Conservation (phyloP, 257 asterid species). For the Ligustrum vulgare region DNA sequence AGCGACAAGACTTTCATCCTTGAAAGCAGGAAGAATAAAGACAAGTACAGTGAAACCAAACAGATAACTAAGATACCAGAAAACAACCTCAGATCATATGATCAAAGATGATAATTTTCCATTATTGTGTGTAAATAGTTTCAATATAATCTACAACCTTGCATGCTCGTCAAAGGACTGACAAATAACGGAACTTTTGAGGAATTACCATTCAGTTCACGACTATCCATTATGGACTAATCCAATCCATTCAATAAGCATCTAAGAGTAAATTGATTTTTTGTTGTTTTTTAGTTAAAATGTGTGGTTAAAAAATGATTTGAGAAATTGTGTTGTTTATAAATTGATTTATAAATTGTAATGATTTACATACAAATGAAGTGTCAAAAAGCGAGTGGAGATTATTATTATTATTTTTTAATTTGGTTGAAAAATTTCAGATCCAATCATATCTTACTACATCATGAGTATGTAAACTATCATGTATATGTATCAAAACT, state of each 20-base stretch:
- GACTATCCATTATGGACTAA: not conserved
- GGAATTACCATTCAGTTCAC: not conserved
- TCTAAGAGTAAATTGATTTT: no score
- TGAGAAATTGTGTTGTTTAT: no score
- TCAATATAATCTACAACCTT: not conserved
- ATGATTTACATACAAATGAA: no score
- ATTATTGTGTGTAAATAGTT: not conserved
- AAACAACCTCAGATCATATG: not conserved
- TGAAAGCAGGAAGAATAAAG: not conserved
- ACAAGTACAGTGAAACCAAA: not conserved
- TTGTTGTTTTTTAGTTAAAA: no score
- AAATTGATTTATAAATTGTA: no score
- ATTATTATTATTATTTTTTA: no score
- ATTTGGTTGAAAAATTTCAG: no score
- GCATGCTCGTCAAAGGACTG: not conserved
- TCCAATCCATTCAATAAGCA: not conserved
- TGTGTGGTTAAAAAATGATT: no score
- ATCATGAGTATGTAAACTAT: no score
- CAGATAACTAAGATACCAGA: not conserved
- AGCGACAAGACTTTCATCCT: constrained; percentile 68
- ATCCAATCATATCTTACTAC: no score
- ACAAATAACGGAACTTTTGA: not conserved
- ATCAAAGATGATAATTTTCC: not conserved
- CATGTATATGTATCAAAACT: no score
- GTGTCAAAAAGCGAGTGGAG: no score